Evolutionary conservation across 495 filamentous ascomycete species (phyloP), one percentile per base, ranked within the genome.

Genomic region (Penicillium subrubescens): DNA sequence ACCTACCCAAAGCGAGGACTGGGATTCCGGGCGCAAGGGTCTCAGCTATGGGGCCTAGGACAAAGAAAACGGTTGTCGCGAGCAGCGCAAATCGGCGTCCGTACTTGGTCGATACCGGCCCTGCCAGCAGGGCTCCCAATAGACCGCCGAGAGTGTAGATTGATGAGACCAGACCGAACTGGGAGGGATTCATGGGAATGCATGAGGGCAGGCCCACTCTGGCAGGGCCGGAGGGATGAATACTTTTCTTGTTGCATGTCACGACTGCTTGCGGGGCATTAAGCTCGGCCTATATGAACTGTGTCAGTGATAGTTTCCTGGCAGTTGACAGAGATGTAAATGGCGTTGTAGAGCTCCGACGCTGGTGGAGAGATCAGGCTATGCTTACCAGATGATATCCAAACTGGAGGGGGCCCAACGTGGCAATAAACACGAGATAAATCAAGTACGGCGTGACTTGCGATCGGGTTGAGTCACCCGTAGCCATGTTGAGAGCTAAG

Each of bases 181-280:
- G 84, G 31, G 86, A 83, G 3, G 88, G 75, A 65, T 79, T 88
- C 93, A 96, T 96, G 25, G 87, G 88, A 39, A 97, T 90, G 70
- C 94, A 97, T 82, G 90, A 87, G 44, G 89, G 87, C 19, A 91
- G 79, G 31, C 64, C 60, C 43, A 67, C 53, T 21, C 73, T 71
- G 41, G 79, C 44, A 34, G 65, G 64, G 19, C 67, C 44, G 19
- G 75, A 61, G 5, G 81, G 66, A 57, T 81, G 81, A 61, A 88
- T 83, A 54, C 82, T 80, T 67, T 87, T 86, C 68, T 82, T 87
- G 50, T 88, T 86, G 81, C 92, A 96, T 57, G 89, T 93, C 66
- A 98, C 88, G 67, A 94, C 91, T 72, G 90, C 86, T 83, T 97
- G 88, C 12, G 95, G 95, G 33, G 95, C 92, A 74, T 99, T 99